Evolutionary conservation across 345 rosid genomes (phyloP), one percentile per base, ranked within the genome.

Genomic region (Rhodamnia rubescens): DNA sequence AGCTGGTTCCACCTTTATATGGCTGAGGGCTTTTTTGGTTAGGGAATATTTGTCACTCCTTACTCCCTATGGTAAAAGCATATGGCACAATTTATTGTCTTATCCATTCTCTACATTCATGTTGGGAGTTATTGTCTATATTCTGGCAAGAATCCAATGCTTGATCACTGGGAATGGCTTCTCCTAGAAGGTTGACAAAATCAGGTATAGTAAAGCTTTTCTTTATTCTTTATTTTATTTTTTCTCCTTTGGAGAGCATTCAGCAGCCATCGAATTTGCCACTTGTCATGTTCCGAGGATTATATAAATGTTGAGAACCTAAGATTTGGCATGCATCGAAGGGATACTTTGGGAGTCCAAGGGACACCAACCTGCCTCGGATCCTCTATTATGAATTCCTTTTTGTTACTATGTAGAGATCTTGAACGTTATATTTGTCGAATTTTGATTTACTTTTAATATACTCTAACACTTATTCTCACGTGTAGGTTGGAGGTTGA

Each of bases 141-240:
- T 84, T 3, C 85, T 88, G 85, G 83, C 74, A 52, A 83, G 89
- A 88, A 89, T 90, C 91, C 87, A 89, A 89, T 92, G 88, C 89
- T 86, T 55, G 78, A 42, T 87, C 85, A 20, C 82, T n/a, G 56
- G 86, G 83, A 49, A 27, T 44, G 75, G 90, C 91, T 91, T 88
- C 55, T 83, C 75, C 50, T 56, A 75, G 83, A 90, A 85, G 90
- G 89, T 32, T 78, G 80, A 20, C 6, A 50, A 8, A 53, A 27
- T 26, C 42, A 55, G 50, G 74, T 7, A 3, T 4, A 44, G 13
- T 9, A 83, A 24, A 20, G 20, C 50, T 40, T 58, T 59, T 29
- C 27, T 3, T 27, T 0, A 4, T 18, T n/a, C n/a, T n/a, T n/a
- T n/a, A n/a, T n/a, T n/a, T 20, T 18, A 18, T 69, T 1, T 69